Base-by-base conservation (phyloP, 495 filamentous ascomycete genomes). In the Letharia lupina region DNA sequence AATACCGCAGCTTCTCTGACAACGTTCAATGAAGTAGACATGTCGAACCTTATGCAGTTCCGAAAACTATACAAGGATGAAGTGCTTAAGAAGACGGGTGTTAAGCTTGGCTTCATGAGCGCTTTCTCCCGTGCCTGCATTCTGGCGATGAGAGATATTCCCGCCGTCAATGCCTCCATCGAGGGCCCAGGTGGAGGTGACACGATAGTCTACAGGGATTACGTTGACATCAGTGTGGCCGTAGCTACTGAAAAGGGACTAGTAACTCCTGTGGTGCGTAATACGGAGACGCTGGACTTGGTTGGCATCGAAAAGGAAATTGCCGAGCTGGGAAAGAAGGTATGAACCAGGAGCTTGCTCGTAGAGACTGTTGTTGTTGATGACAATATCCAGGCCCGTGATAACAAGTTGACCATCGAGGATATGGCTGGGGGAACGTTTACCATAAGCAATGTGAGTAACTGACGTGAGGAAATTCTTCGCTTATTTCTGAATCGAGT, bases 361-460 rank as follows among this genome's bases (percentile, higher is more conserved):
- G 18, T 20, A 40, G 70, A 58, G 13, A 4, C 23, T 6, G 44
- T 60, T 23, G 31, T 41, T 39, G 15, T 62, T 70, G 39, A 69
- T 61, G 60, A 18, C 41, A 31, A 37, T 31, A 39, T 5, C 33
- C 70, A 92, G 90, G 94, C 94, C 65, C 88, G 94, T 60, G 92
- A 98, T 70, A 89, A 89, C 76, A 98, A 98, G 79, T 83, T 98
- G 71, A 98, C 94, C 4, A 98, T 98, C 72, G 94, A 98, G 78
- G 94, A 98, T 74, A 98, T 98, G 95, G 94, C 95, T 63, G 94
- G 94, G 64, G 94, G 94, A 67, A 96, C 95, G 37, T 98, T 98
- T 79, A 98, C 94, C 58, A 98, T 98, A 79, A 96, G 91, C 84
- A 98, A 98, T 76, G 91, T 85, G 65, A 74, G 80, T 72, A 60